phyloP scores from a whole-genome alignment of 2,329 filamentous ascomycete genomes.

The Fusarium lyarnte region DNA sequence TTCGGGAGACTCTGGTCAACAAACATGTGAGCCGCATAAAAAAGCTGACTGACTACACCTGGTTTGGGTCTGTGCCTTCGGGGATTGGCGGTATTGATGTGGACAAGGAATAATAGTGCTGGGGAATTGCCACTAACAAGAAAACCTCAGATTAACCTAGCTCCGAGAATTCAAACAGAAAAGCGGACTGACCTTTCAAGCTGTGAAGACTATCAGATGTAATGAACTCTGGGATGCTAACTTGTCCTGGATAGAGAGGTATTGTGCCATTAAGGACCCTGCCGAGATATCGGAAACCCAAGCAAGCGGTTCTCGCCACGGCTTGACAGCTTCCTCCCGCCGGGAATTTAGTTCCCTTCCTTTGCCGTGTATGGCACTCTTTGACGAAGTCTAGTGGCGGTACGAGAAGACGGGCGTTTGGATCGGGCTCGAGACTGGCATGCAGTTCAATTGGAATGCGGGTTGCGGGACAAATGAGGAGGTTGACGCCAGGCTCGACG shows the following conservation, averaged over 20 bases:
- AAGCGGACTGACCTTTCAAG: not conserved
- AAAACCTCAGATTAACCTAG: not conserved
- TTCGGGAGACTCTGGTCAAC: not conserved
- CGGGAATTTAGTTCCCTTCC: not conserved
- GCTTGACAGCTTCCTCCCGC: not conserved
- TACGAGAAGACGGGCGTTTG: not conserved
- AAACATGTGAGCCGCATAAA: not conserved
- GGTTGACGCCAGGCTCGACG: slow-evolving; percentile 8
- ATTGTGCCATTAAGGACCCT: slow-evolving; percentile 23
- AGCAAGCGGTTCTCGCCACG: slow-evolving; percentile 21
- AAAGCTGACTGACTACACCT: not conserved
- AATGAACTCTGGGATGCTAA: not conserved
- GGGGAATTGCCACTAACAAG: not conserved
- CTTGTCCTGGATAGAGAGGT: not conserved
- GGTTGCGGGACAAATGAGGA: slow-evolving; percentile 9
- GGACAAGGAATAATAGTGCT: not conserved
- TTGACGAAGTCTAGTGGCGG: not conserved
- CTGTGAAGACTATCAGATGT: not conserved
- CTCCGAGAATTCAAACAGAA: not conserved
- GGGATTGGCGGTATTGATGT: not conserved
- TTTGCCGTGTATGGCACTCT: not conserved
- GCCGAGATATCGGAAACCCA: slow-evolving; percentile 14
- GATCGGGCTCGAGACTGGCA: slow-evolving; percentile 11
- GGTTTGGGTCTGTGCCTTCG: not conserved
- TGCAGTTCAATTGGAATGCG: slow-evolving; percentile 17